Conservation (phyloP, 2,329 filamentous ascomycete genomes). For the Aspergillus persii region DNA sequence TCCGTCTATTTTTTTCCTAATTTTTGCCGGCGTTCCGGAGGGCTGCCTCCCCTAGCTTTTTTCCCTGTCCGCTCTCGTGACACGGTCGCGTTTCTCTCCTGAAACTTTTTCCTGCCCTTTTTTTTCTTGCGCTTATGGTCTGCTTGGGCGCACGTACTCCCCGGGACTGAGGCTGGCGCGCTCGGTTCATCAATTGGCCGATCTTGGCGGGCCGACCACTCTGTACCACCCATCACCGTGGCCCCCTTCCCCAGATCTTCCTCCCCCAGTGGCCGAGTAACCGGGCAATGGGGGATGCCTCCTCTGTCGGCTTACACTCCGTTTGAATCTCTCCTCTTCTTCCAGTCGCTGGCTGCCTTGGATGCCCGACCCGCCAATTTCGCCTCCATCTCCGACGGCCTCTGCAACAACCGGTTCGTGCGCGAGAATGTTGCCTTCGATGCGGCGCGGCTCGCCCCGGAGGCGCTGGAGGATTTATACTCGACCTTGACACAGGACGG, state of each 20-base stretch:
- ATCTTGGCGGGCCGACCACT: slow-evolving; percentile 9
- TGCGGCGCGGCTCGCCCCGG: slow-evolving; percentile 68
- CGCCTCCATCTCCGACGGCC: slow-evolving; percentile 67
- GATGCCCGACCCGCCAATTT: slow-evolving; percentile 67
- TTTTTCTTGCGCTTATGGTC: slow-evolving; percentile 22
- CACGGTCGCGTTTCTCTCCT: slow-evolving; percentile 7
- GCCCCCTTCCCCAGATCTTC: slow-evolving; percentile 34
- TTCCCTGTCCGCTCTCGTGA: not conserved
- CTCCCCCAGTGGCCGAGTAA: slow-evolving; percentile 36
- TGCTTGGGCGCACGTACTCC: slow-evolving; percentile 17
- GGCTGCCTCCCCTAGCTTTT: not conserved
- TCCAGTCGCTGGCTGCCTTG: slow-evolving; percentile 71
- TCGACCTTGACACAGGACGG: slow-evolving; percentile 74
- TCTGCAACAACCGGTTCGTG: slow-evolving; percentile 72
- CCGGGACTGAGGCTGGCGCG: slow-evolving; percentile 1
- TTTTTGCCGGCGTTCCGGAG: not conserved
- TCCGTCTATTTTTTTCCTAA: not conserved
- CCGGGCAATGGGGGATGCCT: slow-evolving; percentile 55
- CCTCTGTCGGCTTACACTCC: slow-evolving; percentile 69
- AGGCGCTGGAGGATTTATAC: slow-evolving; percentile 77
- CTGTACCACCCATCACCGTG: slow-evolving; percentile 29
- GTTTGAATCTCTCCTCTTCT: slow-evolving; percentile 82
- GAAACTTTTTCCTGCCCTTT: slow-evolving; percentile 6
- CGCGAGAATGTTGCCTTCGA: slow-evolving; percentile 70
- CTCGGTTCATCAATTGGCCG: slow-evolving; percentile 5